Conservation (phyloP, 495 filamentous ascomycete genomes). For the Penicillium lividum region DNA sequence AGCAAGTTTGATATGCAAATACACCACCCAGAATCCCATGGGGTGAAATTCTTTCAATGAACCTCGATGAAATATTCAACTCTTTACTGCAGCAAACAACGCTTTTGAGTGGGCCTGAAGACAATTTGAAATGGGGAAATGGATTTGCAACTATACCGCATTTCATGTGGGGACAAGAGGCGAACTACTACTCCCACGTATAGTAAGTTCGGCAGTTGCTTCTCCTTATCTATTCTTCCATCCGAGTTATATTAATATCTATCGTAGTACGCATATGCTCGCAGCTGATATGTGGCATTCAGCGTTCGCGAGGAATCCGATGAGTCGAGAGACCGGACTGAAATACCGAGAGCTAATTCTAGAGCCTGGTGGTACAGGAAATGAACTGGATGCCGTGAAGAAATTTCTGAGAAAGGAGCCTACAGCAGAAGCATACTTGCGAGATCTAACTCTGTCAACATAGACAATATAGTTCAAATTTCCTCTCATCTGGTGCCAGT, state of each 20-base stretch:
- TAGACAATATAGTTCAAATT: background rate
- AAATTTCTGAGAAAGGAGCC: slow-evolving; percentile 2
- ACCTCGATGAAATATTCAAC: slow-evolving; percentile 2
- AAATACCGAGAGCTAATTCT: slow-evolving; percentile 12
- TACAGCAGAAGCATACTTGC: slow-evolving; percentile 5
- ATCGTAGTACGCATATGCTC: slow-evolving; percentile 6
- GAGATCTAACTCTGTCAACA: background rate
- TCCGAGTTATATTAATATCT: background rate
- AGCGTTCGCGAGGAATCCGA: slow-evolving; percentile 1
- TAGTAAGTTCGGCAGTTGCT: slow-evolving; percentile 8
- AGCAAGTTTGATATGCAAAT: slow-evolving; percentile 9
- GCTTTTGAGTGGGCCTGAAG: background rate
- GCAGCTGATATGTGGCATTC: slow-evolving; percentile 10
- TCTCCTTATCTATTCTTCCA: background rate
- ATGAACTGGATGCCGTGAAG: background rate
- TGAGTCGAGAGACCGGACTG: slow-evolving; percentile 8
- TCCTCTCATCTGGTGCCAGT: too few species aligned
- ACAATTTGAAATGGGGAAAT: slow-evolving; percentile 8
- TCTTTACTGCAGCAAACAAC: slow-evolving; percentile 6
- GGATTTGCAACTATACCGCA: slow-evolving; percentile 10
- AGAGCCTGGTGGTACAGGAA: slow-evolving; percentile 6
- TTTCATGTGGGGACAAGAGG: slow-evolving; percentile 16
- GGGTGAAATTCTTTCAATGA: slow-evolving; percentile 4
- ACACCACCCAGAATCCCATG: slow-evolving; percentile 2
- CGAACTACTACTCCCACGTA: slow-evolving; percentile 15